phyloP scores from a whole-genome alignment of 2,329 filamentous ascomycete genomes.

The Phialocephala sp. region DNA sequence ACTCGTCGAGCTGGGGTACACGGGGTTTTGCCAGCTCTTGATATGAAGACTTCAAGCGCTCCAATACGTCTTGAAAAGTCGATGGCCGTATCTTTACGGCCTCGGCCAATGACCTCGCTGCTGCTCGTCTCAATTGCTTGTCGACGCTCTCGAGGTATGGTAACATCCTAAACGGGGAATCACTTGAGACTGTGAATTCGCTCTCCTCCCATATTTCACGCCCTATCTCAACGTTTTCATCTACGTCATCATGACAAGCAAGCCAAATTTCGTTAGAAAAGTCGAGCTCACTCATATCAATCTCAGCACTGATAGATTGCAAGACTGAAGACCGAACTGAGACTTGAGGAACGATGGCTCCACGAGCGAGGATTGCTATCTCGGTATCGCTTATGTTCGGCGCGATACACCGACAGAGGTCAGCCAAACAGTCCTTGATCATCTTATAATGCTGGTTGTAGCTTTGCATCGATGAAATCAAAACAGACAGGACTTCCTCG shows the following conservation, averaged over 20 bases:
- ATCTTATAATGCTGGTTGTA: constrained; percentile 95
- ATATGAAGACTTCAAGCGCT: constrained; percentile 73
- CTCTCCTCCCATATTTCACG: constrained; percentile 96
- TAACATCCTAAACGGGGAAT: constrained; percentile 71
- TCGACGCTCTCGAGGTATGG: constrained; percentile 83
- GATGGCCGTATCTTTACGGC: constrained; percentile 66
- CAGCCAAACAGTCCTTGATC: constrained; percentile 88
- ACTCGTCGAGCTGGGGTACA: constrained; percentile 85
- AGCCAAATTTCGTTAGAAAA: constrained; percentile 95
- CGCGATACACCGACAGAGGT: constrained; percentile 83
- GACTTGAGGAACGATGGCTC: constrained; percentile 77
- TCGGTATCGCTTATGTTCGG: constrained; percentile 78
- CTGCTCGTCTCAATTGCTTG: constrained; percentile 79
- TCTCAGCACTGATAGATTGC: constrained; percentile 87
- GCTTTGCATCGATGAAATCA: constrained; percentile 83
- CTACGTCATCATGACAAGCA: constrained; percentile 86
- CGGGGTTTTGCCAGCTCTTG: constrained; percentile 80
- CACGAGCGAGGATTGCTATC: constrained; percentile 76
- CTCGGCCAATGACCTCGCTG: constrained; percentile 81
- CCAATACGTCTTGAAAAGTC: constrained; percentile 66
- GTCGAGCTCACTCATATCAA: constrained; percentile 86
- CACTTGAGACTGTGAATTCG: constrained; percentile 70
- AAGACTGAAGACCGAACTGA: constrained; percentile 84
- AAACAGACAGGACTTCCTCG: constrained; percentile 69
- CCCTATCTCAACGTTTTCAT: constrained; percentile 84